Evolutionary conservation across 108 stramenopile genomes (phyloP).

Genomic region (Stephanodiscus minutulus): DNA sequence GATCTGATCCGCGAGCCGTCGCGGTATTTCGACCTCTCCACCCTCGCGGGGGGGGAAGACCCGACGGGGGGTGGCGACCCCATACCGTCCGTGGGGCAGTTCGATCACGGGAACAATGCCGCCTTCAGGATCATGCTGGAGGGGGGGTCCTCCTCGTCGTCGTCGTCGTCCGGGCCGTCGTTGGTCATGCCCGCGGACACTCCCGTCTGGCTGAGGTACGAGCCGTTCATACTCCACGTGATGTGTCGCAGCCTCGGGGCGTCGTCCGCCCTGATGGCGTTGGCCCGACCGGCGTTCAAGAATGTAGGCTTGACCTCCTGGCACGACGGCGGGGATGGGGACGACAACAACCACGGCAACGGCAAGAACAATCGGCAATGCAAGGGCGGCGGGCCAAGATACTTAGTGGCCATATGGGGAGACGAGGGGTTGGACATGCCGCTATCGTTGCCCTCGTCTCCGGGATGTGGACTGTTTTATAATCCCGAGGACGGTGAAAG

Average conservation of each 20-base stretch:
- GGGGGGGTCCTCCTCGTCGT: neutral
- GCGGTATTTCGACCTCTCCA: constrained; percentile 75
- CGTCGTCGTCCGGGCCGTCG: neutral
- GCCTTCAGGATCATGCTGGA: constrained; percentile 21
- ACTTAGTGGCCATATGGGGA: constrained; percentile 85
- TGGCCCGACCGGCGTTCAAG: constrained; percentile 84
- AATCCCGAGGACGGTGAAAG: constrained; percentile 15
- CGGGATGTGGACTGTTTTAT: constrained; percentile 35
- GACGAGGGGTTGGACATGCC: constrained; percentile 94
- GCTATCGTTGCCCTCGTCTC: constrained; percentile 42
- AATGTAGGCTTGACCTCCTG: constrained; percentile 88
- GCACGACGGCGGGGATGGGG: constrained; percentile 30
- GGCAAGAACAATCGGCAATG: constrained; percentile 26
- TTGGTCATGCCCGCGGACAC: constrained; percentile 6
- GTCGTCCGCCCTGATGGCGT: constrained; percentile 71
- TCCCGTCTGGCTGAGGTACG: constrained; percentile 78
- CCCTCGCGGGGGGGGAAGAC: constrained; percentile 53
- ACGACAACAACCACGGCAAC: neutral
- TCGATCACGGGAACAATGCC: constrained; percentile 52
- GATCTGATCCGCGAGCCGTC: constrained; percentile 61
- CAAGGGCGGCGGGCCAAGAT: constrained; percentile 60
- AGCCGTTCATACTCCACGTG: constrained; percentile 91
- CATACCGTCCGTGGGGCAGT: constrained; percentile 74
- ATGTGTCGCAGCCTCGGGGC: constrained; percentile 73
- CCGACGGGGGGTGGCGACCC: constrained; percentile 84